Conservation (phyloP, 352 stramenopile species). For the Detonula confervacea region DNA sequence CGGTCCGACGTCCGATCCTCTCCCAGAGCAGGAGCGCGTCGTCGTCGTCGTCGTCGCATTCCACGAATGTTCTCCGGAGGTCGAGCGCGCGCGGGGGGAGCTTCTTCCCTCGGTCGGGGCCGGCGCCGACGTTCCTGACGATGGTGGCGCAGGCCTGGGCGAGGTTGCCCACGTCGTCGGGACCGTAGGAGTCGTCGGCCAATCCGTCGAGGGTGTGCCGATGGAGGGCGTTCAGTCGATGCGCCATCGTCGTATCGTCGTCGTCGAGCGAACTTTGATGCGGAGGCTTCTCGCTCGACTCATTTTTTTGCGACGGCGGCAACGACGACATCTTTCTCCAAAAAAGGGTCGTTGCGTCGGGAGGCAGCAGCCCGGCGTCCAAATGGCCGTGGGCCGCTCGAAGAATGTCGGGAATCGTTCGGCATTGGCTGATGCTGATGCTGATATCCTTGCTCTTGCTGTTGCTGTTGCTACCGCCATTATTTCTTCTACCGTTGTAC, state of each 20-base stretch:
- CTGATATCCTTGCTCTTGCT: too few relatives aligned
- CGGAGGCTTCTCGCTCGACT: not conserved
- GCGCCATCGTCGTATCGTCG: not conserved
- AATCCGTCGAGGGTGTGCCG: constrained; percentile 5
- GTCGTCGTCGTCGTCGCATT: not conserved
- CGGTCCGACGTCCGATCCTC: not conserved
- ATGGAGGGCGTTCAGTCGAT: not conserved
- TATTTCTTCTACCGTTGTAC: too few relatives aligned
- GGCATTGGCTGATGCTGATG: too few relatives aligned
- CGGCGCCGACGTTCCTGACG: not conserved
- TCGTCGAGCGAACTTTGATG: too few relatives aligned
- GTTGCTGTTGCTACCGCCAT: too few relatives aligned
- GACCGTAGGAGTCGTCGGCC: constrained; percentile 9
- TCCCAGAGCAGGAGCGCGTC: constrained; percentile 8
- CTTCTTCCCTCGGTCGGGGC: not conserved
- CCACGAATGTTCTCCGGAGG: not conserved
- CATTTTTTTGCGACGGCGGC: not conserved
- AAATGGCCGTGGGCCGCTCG: too few relatives aligned
- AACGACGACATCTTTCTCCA: not conserved
- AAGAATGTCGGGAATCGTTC: too few relatives aligned
- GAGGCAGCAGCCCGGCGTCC: too few relatives aligned
- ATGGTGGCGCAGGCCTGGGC: constrained; percentile 2
- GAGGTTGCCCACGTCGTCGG: constrained; percentile 13
- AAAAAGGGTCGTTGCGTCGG: too few relatives aligned
- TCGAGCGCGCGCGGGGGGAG: too few relatives aligned